phyloP scores from a whole-genome alignment of 306 rosid species.

The Prunus kanzakura region DNA sequence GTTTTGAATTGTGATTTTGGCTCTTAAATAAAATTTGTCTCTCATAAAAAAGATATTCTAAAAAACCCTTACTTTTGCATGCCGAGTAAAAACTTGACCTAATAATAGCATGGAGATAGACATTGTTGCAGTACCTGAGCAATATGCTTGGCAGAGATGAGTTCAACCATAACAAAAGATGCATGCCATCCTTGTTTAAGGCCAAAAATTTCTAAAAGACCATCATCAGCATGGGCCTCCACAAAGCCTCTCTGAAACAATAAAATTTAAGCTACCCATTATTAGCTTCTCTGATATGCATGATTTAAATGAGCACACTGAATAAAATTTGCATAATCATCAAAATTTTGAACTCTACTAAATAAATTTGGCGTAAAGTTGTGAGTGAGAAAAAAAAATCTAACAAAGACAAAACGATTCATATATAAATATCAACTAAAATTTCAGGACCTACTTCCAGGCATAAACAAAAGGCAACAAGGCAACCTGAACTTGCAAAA shows the following conservation, averaged over 20 bases:
- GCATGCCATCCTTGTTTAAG: constrained; percentile 99
- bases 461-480: neutral
- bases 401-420: neutral
- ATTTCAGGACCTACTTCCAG: neutral
- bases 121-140: constrained; percentile 66
- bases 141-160: constrained; percentile 86
- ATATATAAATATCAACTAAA: neutral
- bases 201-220: constrained; percentile 92
- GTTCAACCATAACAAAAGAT: constrained; percentile 93
- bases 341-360: neutral
- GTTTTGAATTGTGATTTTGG: too few relatives aligned
- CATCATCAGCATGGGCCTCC: constrained; percentile 91
- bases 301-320: neutral
- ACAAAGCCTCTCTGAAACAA: constrained; percentile 79
- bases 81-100: neutral
- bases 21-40: too few relatives aligned
- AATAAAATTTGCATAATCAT: neutral
- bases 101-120: neutral
- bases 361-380: neutral
- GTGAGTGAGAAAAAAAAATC: too few relatives aligned
- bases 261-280: constrained; percentile 13
- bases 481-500: neutral
- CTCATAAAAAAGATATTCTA: neutral
- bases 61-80: neutral
- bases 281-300: neutral